Evolutionary conservation across 2,329 filamentous ascomycete genomes (phyloP).

Genomic region (Parafenestella ontariensis): DNA sequence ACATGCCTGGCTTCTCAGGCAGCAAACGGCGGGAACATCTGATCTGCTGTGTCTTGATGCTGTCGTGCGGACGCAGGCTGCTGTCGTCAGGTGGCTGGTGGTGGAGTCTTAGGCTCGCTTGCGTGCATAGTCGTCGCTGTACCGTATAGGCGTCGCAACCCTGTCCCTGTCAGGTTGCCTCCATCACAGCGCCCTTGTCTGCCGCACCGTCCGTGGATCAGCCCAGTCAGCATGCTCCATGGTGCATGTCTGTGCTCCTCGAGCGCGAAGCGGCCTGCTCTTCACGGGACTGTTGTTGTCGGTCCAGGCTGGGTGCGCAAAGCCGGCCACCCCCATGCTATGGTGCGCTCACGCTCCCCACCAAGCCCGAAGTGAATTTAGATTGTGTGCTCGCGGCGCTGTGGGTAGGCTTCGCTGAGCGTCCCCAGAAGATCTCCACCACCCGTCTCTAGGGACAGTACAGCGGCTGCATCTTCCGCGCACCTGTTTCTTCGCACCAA

Average conservation of each 20-base stretch:
- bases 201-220: conserved; percentile 39
- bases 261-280: conserved; percentile 31
- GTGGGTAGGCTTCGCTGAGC: conserved; percentile 20
- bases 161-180: conserved; percentile 27
- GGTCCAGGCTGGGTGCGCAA: conserved; percentile 34
- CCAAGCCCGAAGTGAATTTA: conserved; percentile 46
- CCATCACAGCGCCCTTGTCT: conserved; percentile 28
- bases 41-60: conserved; percentile 27
- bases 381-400: conserved; percentile 46
- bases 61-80: conserved; percentile 21
- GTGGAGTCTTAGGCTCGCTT: conserved; percentile 41
- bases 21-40: conserved; percentile 17
- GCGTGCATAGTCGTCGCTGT: conserved; percentile 36
- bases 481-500: conserved; percentile 22
- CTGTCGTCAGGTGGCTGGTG: conserved; percentile 38
- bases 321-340: conserved; percentile 38
- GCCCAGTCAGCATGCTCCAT: conserved; percentile 43
- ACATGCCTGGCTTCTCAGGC: conserved; percentile 8
- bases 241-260: not conserved
- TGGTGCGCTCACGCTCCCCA: conserved; percentile 33
- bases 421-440: conserved; percentile 46
- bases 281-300: conserved; percentile 25
- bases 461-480: conserved; percentile 26
- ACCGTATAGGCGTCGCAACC: conserved; percentile 8
- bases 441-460: conserved; percentile 39